Evolutionary conservation across 2,329 filamentous ascomycete genomes (phyloP), one percentile per base, ranked within the genome.

Genomic region (Fusarium sp.): DNA sequence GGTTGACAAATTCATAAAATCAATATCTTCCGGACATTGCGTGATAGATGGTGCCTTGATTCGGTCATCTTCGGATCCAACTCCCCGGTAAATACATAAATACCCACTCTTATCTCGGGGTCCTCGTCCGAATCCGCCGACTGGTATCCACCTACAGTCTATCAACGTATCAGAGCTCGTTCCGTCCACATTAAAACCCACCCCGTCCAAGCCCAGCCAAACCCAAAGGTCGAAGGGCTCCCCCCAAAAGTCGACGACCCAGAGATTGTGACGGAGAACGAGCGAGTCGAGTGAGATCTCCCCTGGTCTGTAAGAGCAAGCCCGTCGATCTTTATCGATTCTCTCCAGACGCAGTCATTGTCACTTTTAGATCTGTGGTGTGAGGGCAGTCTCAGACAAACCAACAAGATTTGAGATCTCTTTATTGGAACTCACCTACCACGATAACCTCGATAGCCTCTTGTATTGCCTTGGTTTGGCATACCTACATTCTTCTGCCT

Each of bases 251-350:
- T 65, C 43, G 24, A 52, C 55, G 50, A 51, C 44, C 62, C 56
- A 57, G 56, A 57, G 49, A 60, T 67, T 68, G 42, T 47, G 46
- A 53, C 45, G 61, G 50, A 53, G 36, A 49, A 54, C 28, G 51
- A 68, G 56, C 28, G 51, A 68, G 56, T 49, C 32, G 58, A 63
- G 59, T 58, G 59, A 64, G 60, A 63, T 64, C 59, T 56, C 34
- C 56, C 65, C 65, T 48, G 40, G 65, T 65, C 56, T 68, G 65
- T 62, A 62, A 68, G 65, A 68, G 56, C 46, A 39, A 64, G 59
- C 28, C 51, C 34, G 65, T 68, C 65, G 65, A 68, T 67, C 65
- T 55, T 60, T 52, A 50, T 46, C 49, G 54, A 48, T 43, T 51
- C 39, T 38, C 39, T 42, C 39, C 55, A 12, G 20, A 52, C 38